Evolutionary conservation across 2,329 filamentous ascomycete species (phyloP).

Genomic region (Penicillium sclerotigenum): DNA sequence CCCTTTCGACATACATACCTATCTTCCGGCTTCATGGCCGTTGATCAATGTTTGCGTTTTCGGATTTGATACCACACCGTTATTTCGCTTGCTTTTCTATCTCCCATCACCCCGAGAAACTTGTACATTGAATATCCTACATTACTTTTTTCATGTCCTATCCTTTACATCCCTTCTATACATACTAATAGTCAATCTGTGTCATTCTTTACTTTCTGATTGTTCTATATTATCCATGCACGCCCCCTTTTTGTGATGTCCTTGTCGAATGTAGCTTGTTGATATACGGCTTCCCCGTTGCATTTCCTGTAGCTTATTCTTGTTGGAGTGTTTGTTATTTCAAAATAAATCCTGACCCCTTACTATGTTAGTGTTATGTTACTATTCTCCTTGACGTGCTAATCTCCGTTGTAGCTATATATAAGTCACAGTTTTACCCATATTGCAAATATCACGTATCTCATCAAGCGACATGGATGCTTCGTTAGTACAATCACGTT

Average conservation of each 20-base stretch:
- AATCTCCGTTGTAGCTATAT: background rate
- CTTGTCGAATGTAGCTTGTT: background rate
- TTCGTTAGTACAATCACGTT: background rate
- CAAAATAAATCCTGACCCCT: background rate
- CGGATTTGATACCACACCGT: slow-evolving; percentile 29
- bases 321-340: background rate
- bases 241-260: background rate
- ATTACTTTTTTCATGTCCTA: slow-evolving; percentile 11
- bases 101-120: background rate
- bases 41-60: slow-evolving; percentile 22
- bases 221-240: slow-evolving; percentile 9
- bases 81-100: slow-evolving; percentile 8
- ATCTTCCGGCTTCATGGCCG: slow-evolving; percentile 15
- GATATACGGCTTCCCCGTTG: background rate
- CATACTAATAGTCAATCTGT: slow-evolving; percentile 22
- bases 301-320: slow-evolving; percentile 9
- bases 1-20: slow-evolving; percentile 16
- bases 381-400: background rate
- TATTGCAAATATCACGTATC: background rate
- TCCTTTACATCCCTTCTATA: slow-evolving; percentile 14
- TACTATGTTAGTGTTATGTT: background rate
- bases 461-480: background rate
- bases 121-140: slow-evolving; percentile 17
- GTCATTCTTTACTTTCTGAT: slow-evolving; percentile 13
- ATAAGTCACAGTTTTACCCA: background rate